Evolutionary conservation across 2,329 filamentous ascomycete genomes (phyloP).

Genomic region (Neonectria coccinea): DNA sequence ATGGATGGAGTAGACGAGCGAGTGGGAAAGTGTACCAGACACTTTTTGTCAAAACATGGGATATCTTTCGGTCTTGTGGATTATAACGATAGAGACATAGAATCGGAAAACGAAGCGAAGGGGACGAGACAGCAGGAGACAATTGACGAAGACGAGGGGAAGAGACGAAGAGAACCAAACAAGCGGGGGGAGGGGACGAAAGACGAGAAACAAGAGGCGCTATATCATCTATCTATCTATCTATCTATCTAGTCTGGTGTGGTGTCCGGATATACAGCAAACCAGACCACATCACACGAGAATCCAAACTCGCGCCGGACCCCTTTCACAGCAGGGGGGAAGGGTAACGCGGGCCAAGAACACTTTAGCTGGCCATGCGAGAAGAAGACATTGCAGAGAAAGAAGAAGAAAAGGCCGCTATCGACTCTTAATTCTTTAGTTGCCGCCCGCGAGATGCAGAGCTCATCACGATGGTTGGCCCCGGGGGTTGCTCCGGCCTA

Average conservation of each 20-base stretch:
- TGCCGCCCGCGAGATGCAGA: not conserved
- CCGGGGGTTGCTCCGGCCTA: not conserved
- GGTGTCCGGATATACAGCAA: conserved; percentile 7
- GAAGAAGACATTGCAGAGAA: not conserved
- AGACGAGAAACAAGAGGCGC: not conserved
- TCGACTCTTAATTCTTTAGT: not conserved
- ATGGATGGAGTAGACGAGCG: conserved; percentile 11
- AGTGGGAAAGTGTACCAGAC: conserved; percentile 27
- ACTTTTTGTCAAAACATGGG: conserved; percentile 31
- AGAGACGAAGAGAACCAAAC: not conserved
- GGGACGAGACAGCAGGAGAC: not conserved
- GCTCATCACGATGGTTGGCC: not conserved
- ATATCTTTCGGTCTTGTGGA: too few relatives aligned
- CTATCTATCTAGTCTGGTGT: not conserved
- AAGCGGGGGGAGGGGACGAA: not conserved
- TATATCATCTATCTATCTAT: not conserved
- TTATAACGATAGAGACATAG: not conserved
- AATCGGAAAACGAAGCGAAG: not conserved
- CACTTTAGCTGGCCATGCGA: not conserved
- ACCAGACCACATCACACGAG: conserved; percentile 1
- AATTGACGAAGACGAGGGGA: conserved; percentile 7
- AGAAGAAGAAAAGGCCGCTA: not conserved
- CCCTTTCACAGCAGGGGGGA: not conserved
- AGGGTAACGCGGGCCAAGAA: not conserved
- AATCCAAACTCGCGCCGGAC: not conserved